Evolutionary conservation across 148 eudicot genomes (phyloP).

Genomic region (Pharnaceum exiguum): DNA sequence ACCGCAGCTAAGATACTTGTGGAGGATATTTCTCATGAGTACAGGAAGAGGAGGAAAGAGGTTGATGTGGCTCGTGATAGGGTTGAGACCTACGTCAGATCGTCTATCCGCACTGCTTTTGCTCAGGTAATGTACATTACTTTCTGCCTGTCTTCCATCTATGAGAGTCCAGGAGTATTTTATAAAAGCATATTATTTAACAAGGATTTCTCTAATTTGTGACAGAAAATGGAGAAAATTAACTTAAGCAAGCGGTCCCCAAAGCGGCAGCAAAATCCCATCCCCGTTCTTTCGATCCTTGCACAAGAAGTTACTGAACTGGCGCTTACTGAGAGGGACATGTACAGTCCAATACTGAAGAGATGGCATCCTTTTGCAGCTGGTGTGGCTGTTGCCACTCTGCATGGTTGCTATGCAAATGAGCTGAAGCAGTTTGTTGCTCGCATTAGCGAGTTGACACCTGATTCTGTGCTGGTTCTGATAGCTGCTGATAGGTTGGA

Average conservation of each 20-base stretch:
- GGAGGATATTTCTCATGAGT: conserved; percentile 50
- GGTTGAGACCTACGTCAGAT: conserved; percentile 83
- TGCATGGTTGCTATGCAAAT: conserved; percentile 71
- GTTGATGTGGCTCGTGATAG: conserved; percentile 48
- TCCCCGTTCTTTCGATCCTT: conserved; percentile 73
- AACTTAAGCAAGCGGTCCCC: conserved; percentile 58
- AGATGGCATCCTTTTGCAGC: conserved; percentile 94
- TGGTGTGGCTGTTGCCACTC: conserved; percentile 81
- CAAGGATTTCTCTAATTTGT: conserved; percentile 17
- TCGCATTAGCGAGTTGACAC: conserved; percentile 73
- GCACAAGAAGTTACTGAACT: conserved; percentile 83
- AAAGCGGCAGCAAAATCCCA: conserved; percentile 50
- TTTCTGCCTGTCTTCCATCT: not conserved
- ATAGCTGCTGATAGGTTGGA: conserved; percentile 88
- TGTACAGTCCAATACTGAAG: conserved; percentile 75
- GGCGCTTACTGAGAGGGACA: conserved; percentile 81
- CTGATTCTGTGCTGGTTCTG: conserved; percentile 80
- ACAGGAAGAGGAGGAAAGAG: conserved; percentile 54
- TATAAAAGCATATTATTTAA: not conserved
- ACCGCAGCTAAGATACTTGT: conserved; percentile 60
- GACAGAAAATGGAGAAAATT: conserved; percentile 80
- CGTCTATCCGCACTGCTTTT: conserved; percentile 62
- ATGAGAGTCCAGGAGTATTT: not conserved
- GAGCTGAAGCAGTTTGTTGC: conserved; percentile 84
- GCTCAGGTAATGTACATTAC: conserved; percentile 42